Evolutionary conservation across 257 asterid species (phyloP), one percentile per base, ranked within the genome.

Genomic region (Ilex asprella): DNA sequence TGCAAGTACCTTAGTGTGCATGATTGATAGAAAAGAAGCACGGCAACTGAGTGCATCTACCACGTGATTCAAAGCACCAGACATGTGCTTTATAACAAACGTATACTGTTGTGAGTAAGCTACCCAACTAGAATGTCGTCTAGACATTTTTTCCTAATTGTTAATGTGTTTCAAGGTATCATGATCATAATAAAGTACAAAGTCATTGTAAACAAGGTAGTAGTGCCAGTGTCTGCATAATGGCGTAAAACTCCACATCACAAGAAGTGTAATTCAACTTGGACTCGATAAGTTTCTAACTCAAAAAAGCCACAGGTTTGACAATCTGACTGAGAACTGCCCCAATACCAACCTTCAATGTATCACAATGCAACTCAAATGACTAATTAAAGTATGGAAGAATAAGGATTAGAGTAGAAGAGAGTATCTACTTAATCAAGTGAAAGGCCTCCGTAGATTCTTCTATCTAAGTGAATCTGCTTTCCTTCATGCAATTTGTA

Each of bases 341-440:
- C 12, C 62, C 56, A 9, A 56, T 43, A 1, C 62, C 69, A 41
- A 65, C 29, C 3, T 27, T 14, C 5, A 56, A 65, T 12, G 62
- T 43, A 43, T 56, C 69, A 55, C 69, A 65, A 12, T 64, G 29
- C 3, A 55, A 14, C 10, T 53, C 21, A 10, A 65, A 65, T 7
- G 56, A 14, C 6, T 27, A 2, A 29, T 55, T 7, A 43, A 65
- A 65, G 29, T 65, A 30, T n/a, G 56, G 69, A 1, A 55, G 15
- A 0, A 47, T 11, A 7, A 39, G 30, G 6, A 56, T 5, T 3
- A 6, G 56, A 6, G 69, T 35, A 0, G 14, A 1, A 1, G 31
- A 12, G 2, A 64, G 53, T 39, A 39, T 55, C 12, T 13, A 1
- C 7, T 65, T 55, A 5, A 65, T 39, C 0, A 13, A 13, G 2